Conservation (phyloP, 306 rosid genomes). For the Erythrophleum fordii region DNA sequence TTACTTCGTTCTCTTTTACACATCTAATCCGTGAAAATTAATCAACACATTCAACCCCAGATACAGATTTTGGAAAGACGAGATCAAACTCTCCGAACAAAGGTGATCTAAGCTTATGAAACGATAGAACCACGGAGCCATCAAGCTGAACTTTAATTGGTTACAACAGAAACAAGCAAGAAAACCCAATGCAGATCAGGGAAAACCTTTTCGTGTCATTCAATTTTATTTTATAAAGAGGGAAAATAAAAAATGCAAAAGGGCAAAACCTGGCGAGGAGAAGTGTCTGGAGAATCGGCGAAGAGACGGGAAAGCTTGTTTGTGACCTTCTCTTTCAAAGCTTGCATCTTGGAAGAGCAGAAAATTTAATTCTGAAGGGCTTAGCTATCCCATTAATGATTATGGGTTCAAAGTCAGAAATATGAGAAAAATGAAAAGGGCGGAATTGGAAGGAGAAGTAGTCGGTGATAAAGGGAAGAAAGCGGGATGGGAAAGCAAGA, state of each 20-base stretch:
- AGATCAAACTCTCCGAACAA: conserved; percentile 53
- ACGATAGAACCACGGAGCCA: conserved; percentile 31
- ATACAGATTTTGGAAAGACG: conserved; percentile 31
- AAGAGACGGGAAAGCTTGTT: conserved; percentile 69
- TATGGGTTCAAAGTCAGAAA: background rate
- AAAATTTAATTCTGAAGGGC: background rate
- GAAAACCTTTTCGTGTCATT: background rate
- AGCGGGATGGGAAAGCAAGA: background rate
- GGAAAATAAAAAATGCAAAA: background rate
- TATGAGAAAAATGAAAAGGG: background rate
- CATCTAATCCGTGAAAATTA: conserved; percentile 28
- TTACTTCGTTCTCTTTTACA: background rate
- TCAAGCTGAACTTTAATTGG: conserved; percentile 35
- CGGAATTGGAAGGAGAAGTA: background rate
- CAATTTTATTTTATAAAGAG: background rate
- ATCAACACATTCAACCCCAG: conserved; percentile 32
- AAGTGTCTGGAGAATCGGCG: conserved; percentile 51
- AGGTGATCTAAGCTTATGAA: conserved; percentile 18
- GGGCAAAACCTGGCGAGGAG: conserved; percentile 53
- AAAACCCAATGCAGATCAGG: conserved; percentile 8
- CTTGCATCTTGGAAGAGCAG: conserved; percentile 47
- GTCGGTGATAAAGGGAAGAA: conserved; percentile 33
- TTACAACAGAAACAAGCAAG: background rate
- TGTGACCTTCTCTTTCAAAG: conserved; percentile 70
- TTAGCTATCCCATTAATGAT: conserved; percentile 32